Evolutionary conservation across 2,329 filamentous ascomycete genomes (phyloP).

Genomic region (Alternaria brassicae): DNA sequence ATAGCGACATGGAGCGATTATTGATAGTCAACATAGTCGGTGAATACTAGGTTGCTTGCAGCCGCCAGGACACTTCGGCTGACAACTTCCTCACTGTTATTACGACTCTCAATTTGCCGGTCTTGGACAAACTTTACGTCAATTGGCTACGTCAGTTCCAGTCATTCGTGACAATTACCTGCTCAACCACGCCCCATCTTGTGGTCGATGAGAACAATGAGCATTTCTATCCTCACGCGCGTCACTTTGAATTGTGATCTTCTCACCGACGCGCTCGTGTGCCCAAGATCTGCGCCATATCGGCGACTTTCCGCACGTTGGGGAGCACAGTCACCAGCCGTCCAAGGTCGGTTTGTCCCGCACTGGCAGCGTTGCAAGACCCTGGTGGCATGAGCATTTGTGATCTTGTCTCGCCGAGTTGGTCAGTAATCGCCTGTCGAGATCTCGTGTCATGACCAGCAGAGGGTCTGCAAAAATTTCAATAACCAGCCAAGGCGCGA

Average conservation of each 20-base stretch:
- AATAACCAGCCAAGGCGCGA: slow-evolving; percentile 15
- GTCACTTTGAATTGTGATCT: slow-evolving; percentile 36
- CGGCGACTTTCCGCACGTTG: slow-evolving; percentile 29
- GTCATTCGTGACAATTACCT: slow-evolving; percentile 2
- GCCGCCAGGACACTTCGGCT: slow-evolving; percentile 2
- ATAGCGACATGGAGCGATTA: neutral
- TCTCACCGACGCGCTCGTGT: slow-evolving; percentile 19
- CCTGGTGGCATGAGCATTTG: slow-evolving; percentile 15
- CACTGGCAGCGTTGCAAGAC: slow-evolving; percentile 30
- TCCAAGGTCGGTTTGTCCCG: slow-evolving; percentile 28
- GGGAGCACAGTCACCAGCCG: slow-evolving; percentile 25
- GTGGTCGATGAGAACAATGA: slow-evolving; percentile 4
- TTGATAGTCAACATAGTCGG: neutral
- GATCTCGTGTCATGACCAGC: slow-evolving; percentile 10
- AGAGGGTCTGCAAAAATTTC: slow-evolving; percentile 16
- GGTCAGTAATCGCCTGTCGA: slow-evolving; percentile 2
- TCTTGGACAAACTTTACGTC: slow-evolving; percentile 6
- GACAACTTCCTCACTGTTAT: neutral
- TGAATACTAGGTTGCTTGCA: slow-evolving; percentile 2
- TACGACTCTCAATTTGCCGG: slow-evolving; percentile 10
- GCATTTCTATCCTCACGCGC: slow-evolving; percentile 4
- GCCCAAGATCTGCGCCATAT: slow-evolving; percentile 36
- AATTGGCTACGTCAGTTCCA: slow-evolving; percentile 6
- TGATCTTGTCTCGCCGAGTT: slow-evolving; percentile 12
- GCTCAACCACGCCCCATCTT: slow-evolving; percentile 1